These are phyloP conservation scores for Hibiscus mutabilis DNA, from an alignment of 345 rosid genomes.

Conservation along the genomic window DNA sequence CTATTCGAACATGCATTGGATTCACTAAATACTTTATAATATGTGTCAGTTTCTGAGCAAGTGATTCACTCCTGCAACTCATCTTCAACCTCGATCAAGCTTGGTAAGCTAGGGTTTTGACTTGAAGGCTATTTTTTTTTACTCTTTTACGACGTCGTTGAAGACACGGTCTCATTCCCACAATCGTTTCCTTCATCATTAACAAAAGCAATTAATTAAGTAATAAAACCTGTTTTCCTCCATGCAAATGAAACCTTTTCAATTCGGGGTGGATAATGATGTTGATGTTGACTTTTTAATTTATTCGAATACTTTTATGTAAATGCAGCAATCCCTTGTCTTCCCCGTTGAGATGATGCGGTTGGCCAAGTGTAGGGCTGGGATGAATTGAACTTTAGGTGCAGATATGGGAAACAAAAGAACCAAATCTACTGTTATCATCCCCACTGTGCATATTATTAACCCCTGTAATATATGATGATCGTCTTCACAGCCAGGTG, in stretches of 20 bases:
- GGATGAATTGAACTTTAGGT: conserved; percentile 9
- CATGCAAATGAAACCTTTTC: background rate
- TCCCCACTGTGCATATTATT: conserved; percentile 1
- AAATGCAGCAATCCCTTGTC: background rate
- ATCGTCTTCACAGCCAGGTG: conserved; percentile 5
- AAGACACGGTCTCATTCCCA: conserved; percentile 9
- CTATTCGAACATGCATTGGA: too few species aligned
- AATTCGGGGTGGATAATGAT: conserved; percentile 16
- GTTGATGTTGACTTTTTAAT: conserved; percentile 15
- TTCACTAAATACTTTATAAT: too few species aligned
- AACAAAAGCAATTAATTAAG: background rate
- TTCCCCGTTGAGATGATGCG: conserved; percentile 16
- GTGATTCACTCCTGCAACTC: background rate
- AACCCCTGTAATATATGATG: background rate
- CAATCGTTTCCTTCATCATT: background rate
- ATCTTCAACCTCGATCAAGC: background rate
- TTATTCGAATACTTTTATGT: background rate
- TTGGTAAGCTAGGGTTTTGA: conserved; percentile 22
- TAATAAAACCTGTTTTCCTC: background rate
- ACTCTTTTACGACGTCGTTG: conserved; percentile 18
- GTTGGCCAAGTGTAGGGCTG: conserved; percentile 24
- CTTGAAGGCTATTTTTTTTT: conserved; percentile 28
- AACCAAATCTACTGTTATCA: conserved; percentile 11
- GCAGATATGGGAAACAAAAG: conserved; percentile 27
- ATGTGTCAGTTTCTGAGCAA: too few species aligned